Evolutionary conservation across 1,284 basidiomycete species (phyloP).

Genomic region (Coniferiporia sulphurascens): DNA sequence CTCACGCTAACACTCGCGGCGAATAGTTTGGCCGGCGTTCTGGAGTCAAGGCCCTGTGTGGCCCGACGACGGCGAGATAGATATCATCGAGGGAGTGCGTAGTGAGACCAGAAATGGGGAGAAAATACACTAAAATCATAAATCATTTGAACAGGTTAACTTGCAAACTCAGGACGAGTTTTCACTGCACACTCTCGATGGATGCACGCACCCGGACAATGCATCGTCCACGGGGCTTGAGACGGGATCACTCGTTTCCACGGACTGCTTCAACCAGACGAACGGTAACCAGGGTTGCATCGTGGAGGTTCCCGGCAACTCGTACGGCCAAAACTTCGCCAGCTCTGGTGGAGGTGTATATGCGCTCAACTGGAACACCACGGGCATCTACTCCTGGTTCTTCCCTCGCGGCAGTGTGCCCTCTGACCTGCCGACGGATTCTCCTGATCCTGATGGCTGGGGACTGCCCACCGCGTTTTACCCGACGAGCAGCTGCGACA

Average conservation of each 20-base stretch:
- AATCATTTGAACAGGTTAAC: too few relatives aligned
- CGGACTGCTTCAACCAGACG: constrained; percentile 28
- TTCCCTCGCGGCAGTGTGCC: constrained; percentile 26
- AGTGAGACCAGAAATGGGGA: too few relatives aligned
- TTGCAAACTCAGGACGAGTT: constrained; percentile 26
- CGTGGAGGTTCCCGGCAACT: constrained; percentile 32
- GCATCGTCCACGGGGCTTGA: constrained; percentile 6
- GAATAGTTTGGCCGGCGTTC: constrained; percentile 36
- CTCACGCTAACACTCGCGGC: neutral
- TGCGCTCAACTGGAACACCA: constrained; percentile 37
- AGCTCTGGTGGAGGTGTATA: constrained; percentile 38
- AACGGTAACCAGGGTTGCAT: constrained; percentile 40
- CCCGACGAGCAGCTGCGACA: constrained; percentile 12
- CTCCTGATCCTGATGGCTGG: constrained; percentile 17
- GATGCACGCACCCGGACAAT: constrained; percentile 25
- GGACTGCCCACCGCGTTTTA: constrained; percentile 14
- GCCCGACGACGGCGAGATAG: constrained; percentile 40
- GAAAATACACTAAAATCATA: too few relatives aligned
- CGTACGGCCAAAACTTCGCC: constrained; percentile 37
- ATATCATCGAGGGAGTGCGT: constrained; percentile 34
- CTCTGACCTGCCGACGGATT: constrained; percentile 11
- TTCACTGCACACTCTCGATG: constrained; percentile 32
- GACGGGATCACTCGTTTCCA: constrained; percentile 19
- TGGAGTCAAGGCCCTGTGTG: constrained; percentile 32
- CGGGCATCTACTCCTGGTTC: constrained; percentile 41